A percentile compares a stretch with the other conserved stretches of the same genome.
These are phyloP conservation scores for Pleurotus cornucopiae DNA, from an alignment of 768 basidiomycete genomes.

Conservation along the genomic window DNA sequence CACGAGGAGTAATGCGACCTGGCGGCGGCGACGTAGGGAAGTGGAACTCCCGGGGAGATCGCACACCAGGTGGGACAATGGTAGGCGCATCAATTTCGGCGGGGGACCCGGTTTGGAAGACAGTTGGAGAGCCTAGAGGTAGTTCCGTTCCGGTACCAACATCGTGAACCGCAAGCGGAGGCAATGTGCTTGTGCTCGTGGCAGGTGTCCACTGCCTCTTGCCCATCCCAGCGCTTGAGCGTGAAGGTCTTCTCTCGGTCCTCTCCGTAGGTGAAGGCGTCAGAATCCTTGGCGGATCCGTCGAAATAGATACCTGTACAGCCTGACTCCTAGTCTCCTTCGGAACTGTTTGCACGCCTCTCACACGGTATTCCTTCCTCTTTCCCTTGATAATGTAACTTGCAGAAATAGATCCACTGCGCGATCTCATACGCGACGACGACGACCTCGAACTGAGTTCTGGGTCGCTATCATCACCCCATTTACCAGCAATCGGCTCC, in stretches of 20 bases:
- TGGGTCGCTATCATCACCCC: constrained; percentile 2
- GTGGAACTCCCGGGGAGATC: constrained; percentile 21
- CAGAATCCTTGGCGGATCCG: constrained; percentile 11
- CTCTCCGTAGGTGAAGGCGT: constrained; percentile 1
- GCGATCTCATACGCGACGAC: constrained; percentile 3
- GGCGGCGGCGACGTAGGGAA: constrained; percentile 15
- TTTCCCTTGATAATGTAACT: constrained; percentile 32
- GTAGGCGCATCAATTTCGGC: not conserved
- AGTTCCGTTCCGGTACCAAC: constrained; percentile 14
- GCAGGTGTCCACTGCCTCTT: constrained; percentile 26
- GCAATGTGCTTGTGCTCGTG: constrained; percentile 16
- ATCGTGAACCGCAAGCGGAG: constrained; percentile 22
- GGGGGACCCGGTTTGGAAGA: constrained; percentile 9
- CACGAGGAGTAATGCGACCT: constrained; percentile 4
- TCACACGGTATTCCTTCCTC: constrained; percentile 55
- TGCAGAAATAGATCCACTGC: constrained; percentile 28
- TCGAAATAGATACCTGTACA: constrained; percentile 50
- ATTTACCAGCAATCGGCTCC: constrained; percentile 12
- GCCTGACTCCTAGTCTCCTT: constrained; percentile 50
- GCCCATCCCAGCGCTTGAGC: constrained; percentile 12
- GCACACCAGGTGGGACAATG: not conserved
- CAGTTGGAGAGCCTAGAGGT: constrained; percentile 8
- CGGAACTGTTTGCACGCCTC: constrained; percentile 68
- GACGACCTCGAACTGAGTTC: constrained; percentile 7
- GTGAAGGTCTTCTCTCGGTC: constrained; percentile 11